Evolutionary conservation across 768 basidiomycete genomes (phyloP).

Genomic region (Clitopilus passeckerianus): DNA sequence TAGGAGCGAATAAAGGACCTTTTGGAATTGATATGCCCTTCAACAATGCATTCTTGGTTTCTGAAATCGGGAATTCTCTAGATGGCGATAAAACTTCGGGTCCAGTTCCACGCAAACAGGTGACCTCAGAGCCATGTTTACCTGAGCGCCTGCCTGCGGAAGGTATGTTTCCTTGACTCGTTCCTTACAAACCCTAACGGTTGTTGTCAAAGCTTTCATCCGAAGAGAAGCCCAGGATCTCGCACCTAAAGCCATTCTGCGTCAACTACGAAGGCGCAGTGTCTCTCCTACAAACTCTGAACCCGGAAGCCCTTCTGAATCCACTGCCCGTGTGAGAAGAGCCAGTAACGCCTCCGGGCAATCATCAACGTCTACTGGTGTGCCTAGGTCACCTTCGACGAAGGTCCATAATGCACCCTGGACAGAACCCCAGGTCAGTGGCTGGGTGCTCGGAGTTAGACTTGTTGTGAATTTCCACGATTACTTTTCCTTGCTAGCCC

Average conservation of each 20-base stretch:
- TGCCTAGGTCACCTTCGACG: slow-evolving; percentile 10
- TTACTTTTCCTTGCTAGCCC: slow-evolving; percentile 21
- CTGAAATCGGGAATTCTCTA: slow-evolving; percentile 23
- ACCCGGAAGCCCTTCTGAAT: slow-evolving; percentile 4
- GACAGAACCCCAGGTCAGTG: slow-evolving; percentile 51
- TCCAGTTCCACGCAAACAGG: slow-evolving; percentile 29
- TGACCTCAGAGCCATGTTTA: slow-evolving; percentile 51
- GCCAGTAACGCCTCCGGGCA: slow-evolving; percentile 16
- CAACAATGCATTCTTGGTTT: slow-evolving; percentile 46
- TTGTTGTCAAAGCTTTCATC: slow-evolving; percentile 49
- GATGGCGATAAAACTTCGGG: slow-evolving; percentile 9
- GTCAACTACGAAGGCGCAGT: slow-evolving; percentile 42
- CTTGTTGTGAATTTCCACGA: not conserved
- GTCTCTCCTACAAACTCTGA: slow-evolving; percentile 26
- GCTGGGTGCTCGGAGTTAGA: not conserved
- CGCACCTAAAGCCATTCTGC: slow-evolving; percentile 54
- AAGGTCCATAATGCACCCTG: slow-evolving; percentile 21
- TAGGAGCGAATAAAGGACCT: not conserved
- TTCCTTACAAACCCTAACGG: slow-evolving; percentile 13
- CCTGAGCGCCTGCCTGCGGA: slow-evolving; percentile 66
- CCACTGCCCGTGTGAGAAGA: slow-evolving; percentile 9
- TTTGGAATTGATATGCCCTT: slow-evolving; percentile 29
- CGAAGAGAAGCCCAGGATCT: slow-evolving; percentile 62
- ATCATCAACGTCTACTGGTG: slow-evolving; percentile 12
- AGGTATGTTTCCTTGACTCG: slow-evolving; percentile 32